Evolutionary conservation across 805 yeast genomes (phyloP), one percentile per base, ranked within the genome.

Genomic region (Barnettozyma sucrosica): DNA sequence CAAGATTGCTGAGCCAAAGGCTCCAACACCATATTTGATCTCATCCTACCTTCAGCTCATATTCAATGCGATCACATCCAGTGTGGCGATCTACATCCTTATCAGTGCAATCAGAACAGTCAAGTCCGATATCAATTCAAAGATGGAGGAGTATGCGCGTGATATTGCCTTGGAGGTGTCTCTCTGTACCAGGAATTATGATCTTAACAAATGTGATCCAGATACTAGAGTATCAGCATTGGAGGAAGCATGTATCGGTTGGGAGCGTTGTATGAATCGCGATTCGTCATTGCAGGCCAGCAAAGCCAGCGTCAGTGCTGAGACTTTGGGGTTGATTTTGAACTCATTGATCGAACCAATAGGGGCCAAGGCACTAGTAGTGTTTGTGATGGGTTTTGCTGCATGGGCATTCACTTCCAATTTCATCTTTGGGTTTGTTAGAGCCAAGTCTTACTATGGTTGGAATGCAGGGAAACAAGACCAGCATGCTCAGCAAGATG

Each of bases 271-370:
- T 59, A 82, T 83, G 85, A 70, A 70, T 43, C 76, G 79, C 55
- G 78, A 81, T 61, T 71, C 57, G 52, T 62, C 46, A 7, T 51
- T 59, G 8, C 63, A 65, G 30, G 68, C 72, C 1, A 79, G 81
- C 4, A 74, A 80, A 54, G 72, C 87, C 1, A 70, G 74, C 39
- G 67, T 83, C 11, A 75, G 80, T 50, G 86, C 87, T 1, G 80
- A 77, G 47, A 75, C 83, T 0, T 55, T 85, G 2, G 90, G 89
- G 0, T 65, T 77, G 43, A 67, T 84, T 14, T 54, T 83, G 10
- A 81, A 83, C 55, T 76, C 83, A 0, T 68, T 85, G 46, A 69
- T 84, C 18, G 87, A 84, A 53, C 89, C 89, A 0, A 71, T 85
- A 39, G 82, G 87, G 3, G 65, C 74, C 51, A 81, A 83, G 59